Evolutionary conservation across 2,329 filamentous ascomycete species (phyloP).

Genomic region (Epichloe aotearoae): DNA sequence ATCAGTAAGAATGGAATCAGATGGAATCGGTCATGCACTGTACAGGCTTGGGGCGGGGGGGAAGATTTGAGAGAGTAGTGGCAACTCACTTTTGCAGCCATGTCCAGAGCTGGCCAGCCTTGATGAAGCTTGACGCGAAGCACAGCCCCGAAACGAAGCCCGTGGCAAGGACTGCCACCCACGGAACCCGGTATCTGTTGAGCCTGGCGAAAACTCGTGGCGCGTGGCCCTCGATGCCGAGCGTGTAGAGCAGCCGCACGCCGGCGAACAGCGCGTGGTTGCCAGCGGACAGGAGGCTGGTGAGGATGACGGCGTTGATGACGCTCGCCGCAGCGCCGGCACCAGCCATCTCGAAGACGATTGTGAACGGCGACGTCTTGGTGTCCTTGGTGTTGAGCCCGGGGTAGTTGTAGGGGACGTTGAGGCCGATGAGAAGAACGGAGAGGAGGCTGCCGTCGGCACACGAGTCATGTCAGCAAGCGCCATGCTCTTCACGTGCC

Average conservation of each 20-base stretch:
- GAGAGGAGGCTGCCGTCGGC: conserved; percentile 20
- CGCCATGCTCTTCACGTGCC: no score
- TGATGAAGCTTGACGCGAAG: conserved; percentile 53
- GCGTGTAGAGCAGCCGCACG: conserved; percentile 21
- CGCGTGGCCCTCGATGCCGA: conserved; percentile 34
- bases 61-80: not conserved
- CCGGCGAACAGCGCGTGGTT: conserved; percentile 25
- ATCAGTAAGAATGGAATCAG: not conserved
- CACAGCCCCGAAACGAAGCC: conserved; percentile 45
- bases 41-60: not conserved
- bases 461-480: not conserved
- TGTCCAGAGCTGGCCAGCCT: conserved; percentile 50
- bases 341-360: conserved; percentile 46
- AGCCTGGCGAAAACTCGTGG: conserved; percentile 36
- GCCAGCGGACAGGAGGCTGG: conserved; percentile 23
- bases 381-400: conserved; percentile 19
- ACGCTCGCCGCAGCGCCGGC: conserved; percentile 36
- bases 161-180: conserved; percentile 33
- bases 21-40: no score
- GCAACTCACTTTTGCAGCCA: conserved; percentile 48
- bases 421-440: conserved; percentile 37
- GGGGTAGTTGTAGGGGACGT: conserved; percentile 40
- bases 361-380: conserved; percentile 31
- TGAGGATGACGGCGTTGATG: conserved; percentile 44
- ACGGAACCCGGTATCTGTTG: conserved; percentile 23